These are phyloP conservation scores for Kregervanrija delftensis DNA, from an alignment of 805 yeast genomes.

Conservation along the genomic window DNA sequence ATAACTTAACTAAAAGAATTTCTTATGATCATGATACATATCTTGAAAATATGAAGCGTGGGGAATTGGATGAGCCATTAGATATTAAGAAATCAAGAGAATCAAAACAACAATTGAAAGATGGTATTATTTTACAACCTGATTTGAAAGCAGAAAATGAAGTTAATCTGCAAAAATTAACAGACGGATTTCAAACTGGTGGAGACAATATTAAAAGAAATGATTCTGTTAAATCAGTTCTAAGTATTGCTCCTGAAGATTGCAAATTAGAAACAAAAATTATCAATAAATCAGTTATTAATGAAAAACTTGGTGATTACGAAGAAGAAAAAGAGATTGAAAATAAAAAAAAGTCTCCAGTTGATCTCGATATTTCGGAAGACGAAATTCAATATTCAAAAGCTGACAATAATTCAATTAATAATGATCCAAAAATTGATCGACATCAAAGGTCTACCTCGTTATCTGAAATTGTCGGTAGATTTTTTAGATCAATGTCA, in stretches of 20 bases:
- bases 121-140: constrained; percentile 9
- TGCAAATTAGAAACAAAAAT: constrained; percentile 19
- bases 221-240: constrained; percentile 21
- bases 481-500: constrained; percentile 15
- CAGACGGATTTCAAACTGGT: constrained; percentile 19
- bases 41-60: constrained; percentile 20
- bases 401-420: not conserved
- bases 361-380: not conserved
- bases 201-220: constrained; percentile 21
- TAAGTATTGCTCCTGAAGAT: constrained; percentile 24
- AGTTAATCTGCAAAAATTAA: constrained; percentile 1
- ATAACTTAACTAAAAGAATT: not conserved
- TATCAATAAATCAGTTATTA: constrained; percentile 11
- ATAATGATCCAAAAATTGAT: not conserved
- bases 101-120: constrained; percentile 11
- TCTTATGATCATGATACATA: constrained; percentile 24
- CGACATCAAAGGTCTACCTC: constrained; percentile 10
- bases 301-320: constrained; percentile 7
- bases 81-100: constrained; percentile 12
- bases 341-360: not conserved
- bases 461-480: constrained; percentile 15
- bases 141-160: constrained; percentile 5
- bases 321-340: not conserved
- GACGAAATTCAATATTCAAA: not conserved
- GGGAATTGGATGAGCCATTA: constrained; percentile 13